Evolutionary conservation across 225 moss, liverwort and hornwort species (phyloP), one percentile per base, ranked within the genome.

Genomic region (Neckera pumila): DNA sequence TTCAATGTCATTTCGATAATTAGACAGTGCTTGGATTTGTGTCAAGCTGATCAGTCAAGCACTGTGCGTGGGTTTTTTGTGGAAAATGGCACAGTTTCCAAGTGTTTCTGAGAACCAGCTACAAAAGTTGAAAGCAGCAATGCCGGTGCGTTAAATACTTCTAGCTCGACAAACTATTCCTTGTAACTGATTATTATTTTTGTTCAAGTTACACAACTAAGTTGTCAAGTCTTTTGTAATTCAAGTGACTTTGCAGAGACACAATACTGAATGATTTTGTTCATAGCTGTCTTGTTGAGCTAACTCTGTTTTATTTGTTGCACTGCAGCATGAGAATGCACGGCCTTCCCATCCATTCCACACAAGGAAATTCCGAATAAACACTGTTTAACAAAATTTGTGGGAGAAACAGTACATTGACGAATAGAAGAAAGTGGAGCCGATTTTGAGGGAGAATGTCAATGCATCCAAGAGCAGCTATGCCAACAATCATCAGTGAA

Each of bases 101-200:
- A 72, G 90, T n/a, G 49, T 92, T 85, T 92, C 92, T 38, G 40
- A 66, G 59, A 56, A n/a, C 36, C 90, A 92, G 79, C 88, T 92
- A 25, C 59, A 60, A 31, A 78, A 79, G 45, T 18, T 92, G 86
- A 90, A 66, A 66, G 79, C 27, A 30, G 86, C 88, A 67, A 90
- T 88, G 90, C 88, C 88, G 59, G 88, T 88, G n/a, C 42, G 78
- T 83, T 36, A 7, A 47, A 11, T 63, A 4, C 81, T 53, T 54
- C 79, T 45, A 45, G 45, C 45, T 59, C 60, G 19, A 81, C 54
- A 67, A 58, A n/a, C 66, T 3, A 36, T 27, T 40, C 18, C 47
- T 56, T 65, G 23, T n/a, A 25, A 47, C 45, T 79, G 16, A 45
- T n/a, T 40, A 28, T 75, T 70, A 40, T 22, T 42, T 20, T 58